Conservation (phyloP, 1,284 basidiomycete species). For the Xerocomus nothofagi region DNA sequence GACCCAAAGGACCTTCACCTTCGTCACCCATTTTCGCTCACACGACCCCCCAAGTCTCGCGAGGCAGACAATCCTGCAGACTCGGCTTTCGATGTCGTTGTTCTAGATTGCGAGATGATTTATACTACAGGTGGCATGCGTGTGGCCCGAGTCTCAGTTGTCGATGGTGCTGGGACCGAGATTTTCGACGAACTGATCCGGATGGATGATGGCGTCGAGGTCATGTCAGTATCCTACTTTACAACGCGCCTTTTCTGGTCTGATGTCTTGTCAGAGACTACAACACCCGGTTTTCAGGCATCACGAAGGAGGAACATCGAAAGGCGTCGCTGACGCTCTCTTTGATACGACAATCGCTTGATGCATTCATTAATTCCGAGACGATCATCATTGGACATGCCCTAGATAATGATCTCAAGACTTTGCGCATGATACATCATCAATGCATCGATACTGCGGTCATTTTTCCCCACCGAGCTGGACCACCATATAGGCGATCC, state of each 20-base stretch:
- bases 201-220: conserved; percentile 73
- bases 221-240: conserved; percentile 59
- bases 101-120: conserved; percentile 91
- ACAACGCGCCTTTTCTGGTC: not conserved
- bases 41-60: conserved; percentile 35
- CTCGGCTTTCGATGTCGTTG: conserved; percentile 68
- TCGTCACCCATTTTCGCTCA: conserved; percentile 69
- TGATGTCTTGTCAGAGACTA: conserved; percentile 61
- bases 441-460: conserved; percentile 82
- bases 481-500: conserved; percentile 76
- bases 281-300: conserved; percentile 89
- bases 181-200: conserved; percentile 83
- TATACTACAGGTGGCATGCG: conserved; percentile 88
- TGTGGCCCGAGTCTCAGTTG: conserved; percentile 83
- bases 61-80: conserved; percentile 22
- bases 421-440: conserved; percentile 81
- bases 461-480: conserved; percentile 80
- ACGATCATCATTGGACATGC: conserved; percentile 86
- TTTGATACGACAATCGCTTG: conserved; percentile 65
- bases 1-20: conserved; percentile 69
- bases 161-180: conserved; percentile 70
- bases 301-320: conserved; percentile 60
- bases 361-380: conserved; percentile 67
- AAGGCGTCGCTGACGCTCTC: conserved; percentile 65
- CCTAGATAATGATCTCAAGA: conserved; percentile 88